Base-by-base conservation (phyloP, 2,329 filamentous ascomycete genomes). In the Bretziella fagacearum region DNA sequence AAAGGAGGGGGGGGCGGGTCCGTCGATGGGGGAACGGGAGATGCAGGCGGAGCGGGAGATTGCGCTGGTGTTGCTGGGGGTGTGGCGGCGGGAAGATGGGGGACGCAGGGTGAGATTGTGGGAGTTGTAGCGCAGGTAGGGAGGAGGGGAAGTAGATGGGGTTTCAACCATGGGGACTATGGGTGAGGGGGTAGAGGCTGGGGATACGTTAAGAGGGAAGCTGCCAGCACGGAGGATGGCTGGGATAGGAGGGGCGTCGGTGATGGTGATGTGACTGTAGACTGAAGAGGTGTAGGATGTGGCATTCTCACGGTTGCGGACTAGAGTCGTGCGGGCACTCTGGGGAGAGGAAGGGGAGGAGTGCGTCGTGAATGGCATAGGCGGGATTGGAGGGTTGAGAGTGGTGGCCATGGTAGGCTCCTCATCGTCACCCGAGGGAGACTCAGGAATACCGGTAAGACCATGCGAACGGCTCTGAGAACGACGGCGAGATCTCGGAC, bases 381-480 rank as follows among this genome's bases (percentile, higher is more conserved):
- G 27, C 30, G 40, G 29, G 11, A 48, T 35, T 23, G 44, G 37
- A 11, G 48, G 48, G 27, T 26, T 13, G 8, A 30, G 15, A 7
- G 22, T 30, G 8, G 40, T 42, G 13, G 27, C 26, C 4, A 22
- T 20, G 11, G 13, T 13, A 29, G 35, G 32, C n/a, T 33, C 44
- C 6, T 46, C 48, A 22, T 35, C 25, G 5, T 35, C 39, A 23
- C 30, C 25, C 5, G 27, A 13, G 17, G 17, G 29, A 15, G 27
- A 10, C 22, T 47, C 48, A 5, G 48, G 39, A n/a, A 50, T 50
- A 5, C 37, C 44, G 2, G 33, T 36, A 2, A 50, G 48, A 25
- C 17, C 33, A 4, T 44, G 44, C 18, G 32, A 26, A 11, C 26
- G 44, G 7, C 37, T 42, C 10, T 26, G 44, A 13, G 37, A 46